phyloP scores from a whole-genome alignment of 805 yeast genomes.

The Candida palmyrensis region DNA sequence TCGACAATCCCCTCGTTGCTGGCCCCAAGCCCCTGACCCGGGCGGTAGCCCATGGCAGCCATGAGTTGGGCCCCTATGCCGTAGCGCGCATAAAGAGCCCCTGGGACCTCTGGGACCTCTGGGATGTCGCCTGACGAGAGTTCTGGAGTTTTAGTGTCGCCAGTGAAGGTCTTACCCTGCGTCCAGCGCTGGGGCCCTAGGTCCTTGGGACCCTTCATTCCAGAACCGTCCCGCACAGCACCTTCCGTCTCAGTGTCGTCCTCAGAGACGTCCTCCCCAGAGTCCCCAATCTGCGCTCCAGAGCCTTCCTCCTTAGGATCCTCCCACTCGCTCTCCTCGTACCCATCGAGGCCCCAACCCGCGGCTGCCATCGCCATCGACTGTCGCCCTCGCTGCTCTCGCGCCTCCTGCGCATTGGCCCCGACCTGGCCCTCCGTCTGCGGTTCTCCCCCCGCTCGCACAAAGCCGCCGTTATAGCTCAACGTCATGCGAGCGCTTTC shows the following conservation, averaged over 20 bases:
- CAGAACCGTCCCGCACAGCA: conserved; percentile 45
- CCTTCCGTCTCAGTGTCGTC: conserved; percentile 7
- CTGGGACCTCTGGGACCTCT: too few species aligned
- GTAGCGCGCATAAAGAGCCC: conserved; percentile 29
- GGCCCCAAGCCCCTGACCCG: conserved; percentile 82
- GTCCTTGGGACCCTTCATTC: too few species aligned
- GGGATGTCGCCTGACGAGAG: too few species aligned
- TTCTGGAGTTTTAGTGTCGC: not conserved
- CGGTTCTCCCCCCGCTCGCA: too few species aligned
- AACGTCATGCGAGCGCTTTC: not conserved
- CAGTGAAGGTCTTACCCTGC: conserved; percentile 1
- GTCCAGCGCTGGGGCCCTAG: too few species aligned
- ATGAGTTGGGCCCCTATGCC: conserved; percentile 84
- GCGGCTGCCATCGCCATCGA: too few species aligned
- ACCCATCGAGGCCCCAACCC: not conserved
- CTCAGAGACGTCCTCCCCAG: conserved; percentile 9
- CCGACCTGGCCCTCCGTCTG: too few species aligned
- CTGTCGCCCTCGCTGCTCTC: too few species aligned
- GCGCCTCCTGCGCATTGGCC: too few species aligned
- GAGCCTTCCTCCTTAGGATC: conserved; percentile 10
- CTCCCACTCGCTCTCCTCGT: not conserved
- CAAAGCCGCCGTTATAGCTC: not conserved
- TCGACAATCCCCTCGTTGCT: conserved; percentile 65
- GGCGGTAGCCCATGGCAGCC: conserved; percentile 80
- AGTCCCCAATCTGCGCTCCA: too few species aligned